A percentile compares a stretch with the other conserved stretches of the same genome.
These are phyloP conservation scores for Coniferiporia sulphurascens DNA, from an alignment of 1,284 basidiomycete species.

Conservation along the genomic window DNA sequence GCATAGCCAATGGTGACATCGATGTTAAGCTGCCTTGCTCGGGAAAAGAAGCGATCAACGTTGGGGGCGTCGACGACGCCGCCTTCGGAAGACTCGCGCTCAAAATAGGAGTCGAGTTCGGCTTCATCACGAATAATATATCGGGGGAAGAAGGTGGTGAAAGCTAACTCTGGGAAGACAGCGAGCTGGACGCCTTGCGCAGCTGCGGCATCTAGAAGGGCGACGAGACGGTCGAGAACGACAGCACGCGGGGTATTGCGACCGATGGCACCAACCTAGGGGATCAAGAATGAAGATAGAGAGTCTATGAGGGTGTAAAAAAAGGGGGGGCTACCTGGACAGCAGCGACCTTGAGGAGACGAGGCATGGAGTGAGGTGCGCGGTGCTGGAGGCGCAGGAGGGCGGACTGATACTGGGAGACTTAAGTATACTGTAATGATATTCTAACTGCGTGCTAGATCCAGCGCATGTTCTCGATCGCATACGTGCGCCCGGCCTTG, in stretches of 20 bases:
- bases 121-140: constrained; percentile 16
- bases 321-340: neutral
- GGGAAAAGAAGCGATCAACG: constrained; percentile 16
- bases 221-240: constrained; percentile 15
- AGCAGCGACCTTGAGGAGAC: constrained; percentile 7
- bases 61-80: constrained; percentile 10
- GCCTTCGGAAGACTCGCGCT: constrained; percentile 11
- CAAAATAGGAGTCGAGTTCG: constrained; percentile 18
- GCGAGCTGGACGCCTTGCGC: constrained; percentile 15
- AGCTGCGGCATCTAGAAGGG: constrained; percentile 14
- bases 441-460: neutral
- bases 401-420: neutral
- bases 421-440: too few relatives aligned
- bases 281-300: constrained; percentile 10
- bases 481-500: neutral
- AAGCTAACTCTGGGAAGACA: constrained; percentile 19
- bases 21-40: constrained; percentile 15
- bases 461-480: neutral
- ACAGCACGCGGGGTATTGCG: constrained; percentile 9
- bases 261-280: constrained; percentile 17
- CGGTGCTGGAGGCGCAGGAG: neutral
- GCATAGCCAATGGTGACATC: constrained; percentile 18
- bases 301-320: neutral
- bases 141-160: constrained; percentile 20
- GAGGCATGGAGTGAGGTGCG: neutral